Base-by-base conservation (phyloP, 441 rosid species). In the Metrosideros polymorpha region DNA sequence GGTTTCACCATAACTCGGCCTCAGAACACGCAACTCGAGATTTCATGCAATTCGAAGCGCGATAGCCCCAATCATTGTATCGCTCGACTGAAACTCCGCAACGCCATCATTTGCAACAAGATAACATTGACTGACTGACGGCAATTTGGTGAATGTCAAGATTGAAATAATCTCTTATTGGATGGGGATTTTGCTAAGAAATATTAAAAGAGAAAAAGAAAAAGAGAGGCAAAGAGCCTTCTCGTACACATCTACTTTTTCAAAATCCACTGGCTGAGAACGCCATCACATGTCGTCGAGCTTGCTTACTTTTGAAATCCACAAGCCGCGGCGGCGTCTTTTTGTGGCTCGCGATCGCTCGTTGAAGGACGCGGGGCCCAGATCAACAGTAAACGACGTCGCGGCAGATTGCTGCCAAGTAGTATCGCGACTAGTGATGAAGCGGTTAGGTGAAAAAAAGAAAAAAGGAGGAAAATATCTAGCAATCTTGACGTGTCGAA, bases 61-160 rank as follows among this genome's bases (percentile, higher is more conserved):
- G 0, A 3, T 39, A 6, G 8, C 4, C 4, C n/a, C 2, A 0
- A 19, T 35, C 27, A 19, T 1, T 0, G 0, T 22, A 63, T 30
- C 1, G 24, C 76, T 32, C 12, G 25, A 18, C 76, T 18, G n/a
- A 8, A 63, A 32, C 43, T 32, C 45, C 0, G 10, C 3, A 17
- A 2, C 1, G 6, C 18, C 0, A 3, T 15, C 66, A 6, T n/a
- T 6, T 9, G 1, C 32, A n/a, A 5, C 18, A 6, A 66, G 27
- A 19, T 9, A 32, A 17, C 13, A 5, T 3, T 0, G 43, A 12
- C 0, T 2, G n/a, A n/a, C n/a, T n/a, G n/a, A 5, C 0, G 25
- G 0, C 19, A 2, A 18, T 8, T 0, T 1, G 43, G 13, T 8
- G 7, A 22, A 24, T 22, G n/a, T 39, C 47, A 1, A 12, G 10